A percentile compares a stretch with the other conserved stretches of the same genome.
These are phyloP conservation scores for Pontederia crassipes DNA, from an alignment of 176 grass and related monocot genomes.

Conservation along the genomic window DNA sequence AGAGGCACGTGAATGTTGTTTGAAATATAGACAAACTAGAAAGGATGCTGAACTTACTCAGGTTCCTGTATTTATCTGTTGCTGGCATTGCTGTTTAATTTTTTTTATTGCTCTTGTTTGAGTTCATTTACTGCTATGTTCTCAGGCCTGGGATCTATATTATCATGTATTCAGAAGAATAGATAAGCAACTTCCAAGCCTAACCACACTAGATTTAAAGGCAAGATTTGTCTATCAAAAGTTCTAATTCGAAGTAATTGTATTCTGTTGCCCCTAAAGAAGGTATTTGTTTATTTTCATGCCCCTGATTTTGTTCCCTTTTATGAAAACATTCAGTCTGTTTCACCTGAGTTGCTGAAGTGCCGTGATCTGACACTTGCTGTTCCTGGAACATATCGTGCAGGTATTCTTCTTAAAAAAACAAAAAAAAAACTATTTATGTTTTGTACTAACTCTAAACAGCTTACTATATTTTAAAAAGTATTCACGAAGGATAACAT, in stretches of 20 bases:
- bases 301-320: conserved; percentile 20
- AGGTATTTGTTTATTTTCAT: neutral
- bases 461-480: too few species aligned
- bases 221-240: conserved; percentile 35
- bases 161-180: conserved; percentile 99
- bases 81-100: conserved; percentile 6
- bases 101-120: neutral
- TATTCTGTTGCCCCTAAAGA: neutral
- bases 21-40: conserved; percentile 65
- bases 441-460: too few species aligned
- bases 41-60: conserved; percentile 95
- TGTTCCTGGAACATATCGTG: conserved; percentile 91
- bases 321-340: conserved; percentile 55
- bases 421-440: too few species aligned
- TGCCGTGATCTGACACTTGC: conserved; percentile 87
- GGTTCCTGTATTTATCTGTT: conserved; percentile 25
- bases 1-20: conserved; percentile 86
- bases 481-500: too few species aligned
- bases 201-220: conserved; percentile 85
- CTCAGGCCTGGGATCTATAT: conserved; percentile 97
- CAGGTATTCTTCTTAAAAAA: conserved; percentile 27
- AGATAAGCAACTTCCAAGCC: conserved; percentile 96
- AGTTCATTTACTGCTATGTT: conserved; percentile 13
- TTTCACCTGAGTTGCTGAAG: conserved; percentile 93
- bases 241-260: too few species aligned